Base-by-base conservation (phyloP, 805 yeast genomes). In the Saccharomycodes ludwigii region DNA sequence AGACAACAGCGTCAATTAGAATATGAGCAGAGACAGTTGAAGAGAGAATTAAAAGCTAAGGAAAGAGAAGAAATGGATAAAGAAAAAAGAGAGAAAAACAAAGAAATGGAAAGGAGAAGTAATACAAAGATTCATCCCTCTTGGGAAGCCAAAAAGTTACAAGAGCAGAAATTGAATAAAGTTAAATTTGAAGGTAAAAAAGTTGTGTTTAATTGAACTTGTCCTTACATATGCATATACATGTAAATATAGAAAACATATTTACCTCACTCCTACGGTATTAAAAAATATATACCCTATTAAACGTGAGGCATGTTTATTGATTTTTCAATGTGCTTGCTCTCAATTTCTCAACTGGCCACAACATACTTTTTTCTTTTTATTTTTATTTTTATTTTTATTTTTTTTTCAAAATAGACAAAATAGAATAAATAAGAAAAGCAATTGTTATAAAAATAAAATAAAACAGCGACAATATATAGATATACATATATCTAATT, bases 111-210 rank as follows among this genome's bases (percentile, higher is more conserved):
- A 34, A 32, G 16, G 40, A 39, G 9, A 50, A 40, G 12, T 41
- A 48, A 22, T 32, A 38, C 14, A 48, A 50, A 30, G 58, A 64
- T 5, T 40, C 99, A 91, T 69, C 99, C 99, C n/a, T 91, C 98
- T 2, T 91, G 99, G 99, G 76, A 72, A 44, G 98, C 98, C 15
- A 82, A 81, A 61, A 73, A 70, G 59, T 57, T 68, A 40, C 81
- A 75, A 18, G 79, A 81, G 47, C 80, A 78, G 42, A 70, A 72
- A 31, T 52, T 63, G 40, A 70, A 73, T 56, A 69, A 71, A 35
- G 75, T 66, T 30, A 73, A 76, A 50, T 85, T 85, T 50, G 54
- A 63, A 31, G 98, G 98, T 50, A 86, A 84, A 59, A 88, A 86
- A 63, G 68, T 80, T 42, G 73, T 66, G 4, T 86, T 86, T 52